phyloP scores from a whole-genome alignment of 2,329 filamentous ascomycete genomes.

The Orbilia blumenaviensis region DNA sequence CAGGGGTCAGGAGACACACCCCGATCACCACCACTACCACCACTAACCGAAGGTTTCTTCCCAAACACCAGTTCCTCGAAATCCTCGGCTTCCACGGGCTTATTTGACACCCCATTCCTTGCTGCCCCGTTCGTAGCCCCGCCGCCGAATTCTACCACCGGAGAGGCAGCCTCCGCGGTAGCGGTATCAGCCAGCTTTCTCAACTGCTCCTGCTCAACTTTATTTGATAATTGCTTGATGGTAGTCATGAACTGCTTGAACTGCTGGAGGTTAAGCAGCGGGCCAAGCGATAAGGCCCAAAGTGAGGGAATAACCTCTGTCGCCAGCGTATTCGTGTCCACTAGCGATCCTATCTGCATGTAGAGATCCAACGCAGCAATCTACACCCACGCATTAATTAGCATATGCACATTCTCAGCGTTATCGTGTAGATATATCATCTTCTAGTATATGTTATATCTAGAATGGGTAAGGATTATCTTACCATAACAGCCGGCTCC shows the following conservation, averaged over 20 bases:
- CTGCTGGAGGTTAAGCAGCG: slow-evolving; percentile 83
- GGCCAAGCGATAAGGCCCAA: slow-evolving; percentile 91
- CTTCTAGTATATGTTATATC: too few relatives aligned
- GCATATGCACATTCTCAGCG: too few relatives aligned
- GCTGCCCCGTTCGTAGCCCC: background rate
- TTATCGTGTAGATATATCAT: too few relatives aligned
- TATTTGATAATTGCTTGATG: slow-evolving; percentile 79
- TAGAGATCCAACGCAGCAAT: slow-evolving; percentile 88
- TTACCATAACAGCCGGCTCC: slow-evolving; percentile 89
- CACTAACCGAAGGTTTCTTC: slow-evolving; percentile 62
- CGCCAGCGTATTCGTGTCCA: slow-evolving; percentile 89
- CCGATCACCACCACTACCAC: slow-evolving; percentile 28
- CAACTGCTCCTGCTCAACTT: slow-evolving; percentile 87
- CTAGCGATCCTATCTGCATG: slow-evolving; percentile 79
- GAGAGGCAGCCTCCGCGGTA: slow-evolving; percentile 59
- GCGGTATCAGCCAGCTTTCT: slow-evolving; percentile 87
- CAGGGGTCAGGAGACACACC: slow-evolving; percentile 59
- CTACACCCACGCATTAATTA: slow-evolving; percentile 56
- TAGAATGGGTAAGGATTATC: slow-evolving; percentile 29
- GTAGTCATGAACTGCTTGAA: slow-evolving; percentile 91
- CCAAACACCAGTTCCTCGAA: slow-evolving; percentile 93
- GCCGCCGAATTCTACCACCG: slow-evolving; percentile 23
- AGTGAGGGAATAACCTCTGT: slow-evolving; percentile 88
- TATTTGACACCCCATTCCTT: background rate
- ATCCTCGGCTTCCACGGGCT: slow-evolving; percentile 70